phyloP scores from a whole-genome alignment of 2,329 filamentous ascomycete species.

The Parasarocladium wereldwijsianum region DNA sequence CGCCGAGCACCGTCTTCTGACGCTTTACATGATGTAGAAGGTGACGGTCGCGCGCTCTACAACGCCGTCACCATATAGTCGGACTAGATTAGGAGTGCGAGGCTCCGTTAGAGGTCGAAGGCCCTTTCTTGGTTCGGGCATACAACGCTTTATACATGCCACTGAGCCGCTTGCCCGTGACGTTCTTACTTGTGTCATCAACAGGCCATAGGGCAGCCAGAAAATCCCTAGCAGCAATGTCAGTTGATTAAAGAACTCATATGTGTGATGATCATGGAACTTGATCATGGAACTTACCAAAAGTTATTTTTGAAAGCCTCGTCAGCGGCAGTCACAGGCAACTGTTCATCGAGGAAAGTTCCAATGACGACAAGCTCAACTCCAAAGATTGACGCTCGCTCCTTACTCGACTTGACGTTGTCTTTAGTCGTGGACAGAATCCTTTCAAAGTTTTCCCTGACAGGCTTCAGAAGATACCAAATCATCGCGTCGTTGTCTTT shows the following conservation, averaged over 20 bases:
- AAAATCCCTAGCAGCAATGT: slow-evolving; percentile 25
- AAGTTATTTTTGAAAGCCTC: slow-evolving; percentile 31
- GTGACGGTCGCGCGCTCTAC: neutral
- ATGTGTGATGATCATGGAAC: too few species aligned
- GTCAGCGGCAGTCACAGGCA: slow-evolving; percentile 25
- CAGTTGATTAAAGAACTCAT: too few species aligned
- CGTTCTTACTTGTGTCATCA: slow-evolving; percentile 26
- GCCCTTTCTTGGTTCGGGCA: slow-evolving; percentile 16
- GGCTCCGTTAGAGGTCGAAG: slow-evolving; percentile 18
- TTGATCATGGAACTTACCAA: slow-evolving; percentile 10
- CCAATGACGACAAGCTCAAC: slow-evolving; percentile 46
- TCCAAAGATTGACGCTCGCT: slow-evolving; percentile 46
- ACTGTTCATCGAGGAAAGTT: slow-evolving; percentile 38
- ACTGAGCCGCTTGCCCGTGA: slow-evolving; percentile 27
- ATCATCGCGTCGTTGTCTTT: slow-evolving; percentile 31
- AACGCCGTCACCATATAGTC: neutral
- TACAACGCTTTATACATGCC: slow-evolving; percentile 28
- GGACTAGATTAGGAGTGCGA: slow-evolving; percentile 7
- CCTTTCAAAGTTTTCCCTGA: slow-evolving; percentile 42
- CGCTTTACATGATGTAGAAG: neutral
- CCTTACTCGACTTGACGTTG: slow-evolving; percentile 45
- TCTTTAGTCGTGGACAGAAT: slow-evolving; percentile 48
- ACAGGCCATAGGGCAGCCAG: slow-evolving; percentile 30
- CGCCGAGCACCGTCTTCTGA: slow-evolving; percentile 1
- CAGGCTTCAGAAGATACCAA: slow-evolving; percentile 38